Evolutionary conservation across 2,329 filamentous ascomycete species (phyloP), one percentile per base, ranked within the genome.

Genomic region (Stagonosporopsis tanaceti): DNA sequence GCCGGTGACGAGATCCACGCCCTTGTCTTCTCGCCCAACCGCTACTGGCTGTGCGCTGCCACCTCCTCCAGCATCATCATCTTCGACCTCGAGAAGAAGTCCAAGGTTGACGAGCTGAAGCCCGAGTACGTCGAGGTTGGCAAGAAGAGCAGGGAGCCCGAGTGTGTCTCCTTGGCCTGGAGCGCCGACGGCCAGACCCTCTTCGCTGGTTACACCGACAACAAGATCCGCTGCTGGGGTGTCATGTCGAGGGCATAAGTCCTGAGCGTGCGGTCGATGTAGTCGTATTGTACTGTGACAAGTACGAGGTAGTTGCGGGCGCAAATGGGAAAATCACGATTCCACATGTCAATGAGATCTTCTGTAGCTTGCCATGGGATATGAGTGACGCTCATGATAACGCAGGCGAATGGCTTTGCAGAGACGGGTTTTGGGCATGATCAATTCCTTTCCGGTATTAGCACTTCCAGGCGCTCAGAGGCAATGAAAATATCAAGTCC

Each of bases 11-110:
- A 98, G 90, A 99, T 99, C 87, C 95, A 99, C 86, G 94, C 95
- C 74, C 94, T 99, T 72, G 95, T 98, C 82, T 99, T 99, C 92
- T 98, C 95, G 68, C 95, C 95, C 79, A 99, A 99, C 92, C 91
- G 95, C 82, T 99, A 99, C 92, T 99, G 95, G 95, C 90, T 99
- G 74, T 99, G 95, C 88, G 95, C 95, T 79, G 95, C 95, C 80
- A 99, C 95, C 67, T 87, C 92, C 79, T 92, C 88, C 85, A 93
- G 89, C 88, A 98, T 99, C 88, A 97, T 97, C 88, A 98, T 99
- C 88, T 99, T 99, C 85, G 95, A 99, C 79, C 89, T 99, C 73
- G 95, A 99, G 92, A 99, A 99, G 93, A 99, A 99, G 93, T 96
- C 90, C 90, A 98, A 97, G 91, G 94, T 98, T 79, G 94, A 98